Conservation (phyloP, 1,284 basidiomycete species). For the Leccinum variabile region DNA sequence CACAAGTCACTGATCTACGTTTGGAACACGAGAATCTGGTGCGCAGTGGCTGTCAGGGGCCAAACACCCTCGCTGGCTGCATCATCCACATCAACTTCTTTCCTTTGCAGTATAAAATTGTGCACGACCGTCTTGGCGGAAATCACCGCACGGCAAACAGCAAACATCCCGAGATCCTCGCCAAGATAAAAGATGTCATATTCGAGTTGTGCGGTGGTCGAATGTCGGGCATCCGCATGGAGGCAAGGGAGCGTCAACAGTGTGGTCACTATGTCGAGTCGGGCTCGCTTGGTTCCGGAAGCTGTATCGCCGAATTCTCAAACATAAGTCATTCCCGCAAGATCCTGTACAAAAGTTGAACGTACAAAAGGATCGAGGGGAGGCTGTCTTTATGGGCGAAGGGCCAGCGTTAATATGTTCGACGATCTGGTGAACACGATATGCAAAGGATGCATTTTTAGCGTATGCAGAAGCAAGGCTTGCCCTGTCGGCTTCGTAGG, state of each 20-base stretch:
- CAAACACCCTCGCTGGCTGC: constrained; percentile 30
- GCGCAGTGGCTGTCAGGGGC: constrained; percentile 29
- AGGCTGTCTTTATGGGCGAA: constrained; percentile 6
- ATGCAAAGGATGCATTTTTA: constrained; percentile 32
- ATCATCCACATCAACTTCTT: constrained; percentile 33
- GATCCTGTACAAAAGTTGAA: background rate
- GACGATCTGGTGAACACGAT: constrained; percentile 23
- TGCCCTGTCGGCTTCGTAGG: constrained; percentile 33
- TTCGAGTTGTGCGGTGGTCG: constrained; percentile 16
- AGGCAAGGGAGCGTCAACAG: constrained; percentile 29
- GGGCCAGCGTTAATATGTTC: background rate
- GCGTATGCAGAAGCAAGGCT: constrained; percentile 36
- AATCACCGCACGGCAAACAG: constrained; percentile 22
- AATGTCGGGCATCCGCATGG: constrained; percentile 15
- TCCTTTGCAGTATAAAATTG: constrained; percentile 32
- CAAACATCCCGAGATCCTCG: constrained; percentile 28
- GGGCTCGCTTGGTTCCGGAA: constrained; percentile 20
- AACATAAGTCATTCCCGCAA: constrained; percentile 6
- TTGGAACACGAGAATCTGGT: constrained; percentile 35
- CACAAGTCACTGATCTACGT: constrained; percentile 5
- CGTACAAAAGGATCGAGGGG: constrained; percentile 17
- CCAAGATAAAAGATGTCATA: constrained; percentile 37
- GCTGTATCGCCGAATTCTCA: constrained; percentile 10
- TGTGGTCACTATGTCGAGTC: constrained; percentile 28
- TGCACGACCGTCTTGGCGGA: constrained; percentile 26